Evolutionary conservation across 2,329 filamentous ascomycete species (phyloP).

Genomic region (Colletotrichum eremochloae): DNA sequence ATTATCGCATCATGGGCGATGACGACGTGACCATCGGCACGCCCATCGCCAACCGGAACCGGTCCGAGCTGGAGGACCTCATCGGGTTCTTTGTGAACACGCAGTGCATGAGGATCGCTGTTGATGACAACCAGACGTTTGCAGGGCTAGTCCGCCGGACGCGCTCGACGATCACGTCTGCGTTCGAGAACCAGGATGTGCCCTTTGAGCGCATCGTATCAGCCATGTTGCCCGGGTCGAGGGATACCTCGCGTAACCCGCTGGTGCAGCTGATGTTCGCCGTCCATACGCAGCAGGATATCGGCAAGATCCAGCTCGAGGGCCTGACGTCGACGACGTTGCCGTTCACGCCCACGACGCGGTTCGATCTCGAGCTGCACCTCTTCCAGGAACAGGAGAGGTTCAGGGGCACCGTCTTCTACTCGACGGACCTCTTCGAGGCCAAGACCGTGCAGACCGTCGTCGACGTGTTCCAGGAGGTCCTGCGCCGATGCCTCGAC

Average conservation of each 20-base stretch:
- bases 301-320: slow-evolving; percentile 22
- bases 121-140: slow-evolving; percentile 20
- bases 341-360: not conserved
- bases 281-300: slow-evolving; percentile 17
- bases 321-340: slow-evolving; percentile 20
- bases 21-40: slow-evolving; percentile 30
- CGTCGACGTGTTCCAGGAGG: slow-evolving; percentile 30
- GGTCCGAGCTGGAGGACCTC: slow-evolving; percentile 27
- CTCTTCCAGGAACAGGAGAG: slow-evolving; percentile 42
- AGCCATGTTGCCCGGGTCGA: slow-evolving; percentile 11
- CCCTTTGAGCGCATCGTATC: slow-evolving; percentile 23
- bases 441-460: slow-evolving; percentile 44
- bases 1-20: slow-evolving; percentile 43
- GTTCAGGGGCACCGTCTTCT: slow-evolving; percentile 41
- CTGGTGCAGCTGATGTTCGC: slow-evolving; percentile 28
- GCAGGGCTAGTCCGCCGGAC: slow-evolving; percentile 14
- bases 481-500: not conserved
- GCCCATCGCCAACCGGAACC: slow-evolving; percentile 35
- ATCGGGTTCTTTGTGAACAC: slow-evolving; percentile 47
- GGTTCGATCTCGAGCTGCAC: slow-evolving; percentile 41
- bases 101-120: slow-evolving; percentile 43
- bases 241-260: slow-evolving; percentile 28
- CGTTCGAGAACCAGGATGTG: slow-evolving; percentile 45
- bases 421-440: slow-evolving; percentile 35
- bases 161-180: slow-evolving; percentile 13